Percentiles rank a stretch among this genome's conserved stretches.
Conservation (phyloP, 1,284 basidiomycete species). For the Tilletia indica region DNA sequence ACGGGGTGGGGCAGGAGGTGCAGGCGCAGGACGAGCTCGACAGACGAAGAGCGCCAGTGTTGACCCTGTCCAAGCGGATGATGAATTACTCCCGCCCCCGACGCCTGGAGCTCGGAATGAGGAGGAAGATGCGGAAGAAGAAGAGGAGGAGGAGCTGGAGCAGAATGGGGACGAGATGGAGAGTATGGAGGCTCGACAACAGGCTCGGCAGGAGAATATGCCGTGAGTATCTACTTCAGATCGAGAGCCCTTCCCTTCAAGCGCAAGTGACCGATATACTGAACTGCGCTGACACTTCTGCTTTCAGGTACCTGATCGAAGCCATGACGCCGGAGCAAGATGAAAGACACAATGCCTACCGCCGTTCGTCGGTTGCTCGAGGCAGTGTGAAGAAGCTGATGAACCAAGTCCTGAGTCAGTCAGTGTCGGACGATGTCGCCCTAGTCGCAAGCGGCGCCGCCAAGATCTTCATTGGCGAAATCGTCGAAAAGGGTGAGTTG, state of each 20-base stretch:
- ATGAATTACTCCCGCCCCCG: constrained; percentile 9
- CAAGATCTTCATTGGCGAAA: constrained; percentile 89
- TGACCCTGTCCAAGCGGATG: constrained; percentile 6
- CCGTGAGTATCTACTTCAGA: neutral
- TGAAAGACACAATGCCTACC: constrained; percentile 3
- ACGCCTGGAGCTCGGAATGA: neutral
- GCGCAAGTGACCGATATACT: neutral
- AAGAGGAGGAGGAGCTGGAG: neutral
- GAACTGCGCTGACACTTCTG: neutral
- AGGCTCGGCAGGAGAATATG: neutral
- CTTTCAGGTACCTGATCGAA: constrained; percentile 10
- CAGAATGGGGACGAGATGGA: constrained; percentile 11
- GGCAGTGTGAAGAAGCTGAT: constrained; percentile 64
- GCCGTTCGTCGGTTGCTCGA: neutral
- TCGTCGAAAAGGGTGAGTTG: constrained; percentile 74
- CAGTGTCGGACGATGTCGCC: constrained; percentile 78
- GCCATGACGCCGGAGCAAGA: constrained; percentile 14
- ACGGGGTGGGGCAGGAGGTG: neutral
- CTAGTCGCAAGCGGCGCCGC: constrained; percentile 83
- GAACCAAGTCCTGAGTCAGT: constrained; percentile 72
- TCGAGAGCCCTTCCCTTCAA: neutral
- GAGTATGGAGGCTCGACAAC: neutral
- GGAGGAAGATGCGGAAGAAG: constrained; percentile 8
- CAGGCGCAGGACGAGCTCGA: constrained; percentile 5
- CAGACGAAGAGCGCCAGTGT: constrained; percentile 13